phyloP scores from a whole-genome alignment of 257 asterid genomes.

The Scutellaria minor region DNA sequence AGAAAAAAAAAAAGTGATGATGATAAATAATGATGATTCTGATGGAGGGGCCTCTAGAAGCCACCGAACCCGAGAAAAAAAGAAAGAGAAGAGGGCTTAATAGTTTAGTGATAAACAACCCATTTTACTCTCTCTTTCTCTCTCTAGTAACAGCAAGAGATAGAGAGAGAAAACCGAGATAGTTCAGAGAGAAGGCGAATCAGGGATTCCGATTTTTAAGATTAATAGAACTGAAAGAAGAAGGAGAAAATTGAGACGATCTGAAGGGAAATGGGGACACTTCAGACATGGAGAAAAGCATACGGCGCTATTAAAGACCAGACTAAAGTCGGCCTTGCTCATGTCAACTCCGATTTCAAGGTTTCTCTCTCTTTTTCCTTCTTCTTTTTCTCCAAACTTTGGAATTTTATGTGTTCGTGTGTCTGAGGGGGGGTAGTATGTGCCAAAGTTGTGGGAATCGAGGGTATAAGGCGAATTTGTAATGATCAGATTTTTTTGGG shows the following conservation, averaged over 20 bases:
- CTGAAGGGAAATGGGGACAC: constrained; percentile 75
- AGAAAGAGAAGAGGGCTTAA: background rate
- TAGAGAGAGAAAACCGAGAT: constrained; percentile 30
- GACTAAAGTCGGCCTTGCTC: constrained; percentile 93
- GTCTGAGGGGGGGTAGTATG: constrained; percentile 20
- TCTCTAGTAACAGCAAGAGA: constrained; percentile 28
- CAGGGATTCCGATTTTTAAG: constrained; percentile 28
- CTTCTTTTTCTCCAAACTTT: background rate
- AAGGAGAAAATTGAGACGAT: constrained; percentile 40
- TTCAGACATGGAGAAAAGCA: constrained; percentile 92
- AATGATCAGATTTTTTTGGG: constrained; percentile 32
- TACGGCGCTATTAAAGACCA: constrained; percentile 94
- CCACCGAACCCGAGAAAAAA: constrained; percentile 31
- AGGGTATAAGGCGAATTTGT: constrained; percentile 1
- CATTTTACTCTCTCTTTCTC: constrained; percentile 24
- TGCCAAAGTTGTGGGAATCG: constrained; percentile 32
- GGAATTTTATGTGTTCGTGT: background rate
- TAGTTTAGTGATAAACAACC: constrained; percentile 27
- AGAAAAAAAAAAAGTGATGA: background rate
- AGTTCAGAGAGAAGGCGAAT: background rate
- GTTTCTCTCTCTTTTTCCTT: constrained; percentile 38
- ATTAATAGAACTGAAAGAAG: constrained; percentile 22
- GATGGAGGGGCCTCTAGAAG: constrained; percentile 30
- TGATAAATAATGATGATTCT: constrained; percentile 18
- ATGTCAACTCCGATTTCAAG: constrained; percentile 98